A percentile compares a stretch with the other conserved stretches of the same genome.
phyloP scores from a whole-genome alignment of 352 stramenopile species.

The Pythium chondricola region DNA sequence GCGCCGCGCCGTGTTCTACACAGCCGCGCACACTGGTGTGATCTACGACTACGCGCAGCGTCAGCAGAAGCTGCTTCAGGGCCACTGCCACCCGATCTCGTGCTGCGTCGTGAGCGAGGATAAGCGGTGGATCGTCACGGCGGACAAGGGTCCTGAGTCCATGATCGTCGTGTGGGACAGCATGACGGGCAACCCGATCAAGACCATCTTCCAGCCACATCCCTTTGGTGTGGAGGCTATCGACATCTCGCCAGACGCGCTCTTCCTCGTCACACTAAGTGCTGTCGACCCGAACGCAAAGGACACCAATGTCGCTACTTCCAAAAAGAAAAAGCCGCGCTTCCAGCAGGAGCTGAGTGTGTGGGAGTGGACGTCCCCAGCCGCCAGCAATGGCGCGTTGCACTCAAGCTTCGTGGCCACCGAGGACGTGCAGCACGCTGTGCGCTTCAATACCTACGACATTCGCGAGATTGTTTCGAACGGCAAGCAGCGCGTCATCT shows the following conservation, averaged over 20 bases:
- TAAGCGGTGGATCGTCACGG: slow-evolving; percentile 92
- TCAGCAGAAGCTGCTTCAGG: slow-evolving; percentile 86
- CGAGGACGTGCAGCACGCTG: slow-evolving; percentile 65
- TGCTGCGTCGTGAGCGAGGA: slow-evolving; percentile 86
- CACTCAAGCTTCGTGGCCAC: slow-evolving; percentile 69
- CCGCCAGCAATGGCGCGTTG: slow-evolving; percentile 20
- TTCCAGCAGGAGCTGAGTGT: slow-evolving; percentile 78
- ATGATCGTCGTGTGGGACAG: slow-evolving; percentile 92
- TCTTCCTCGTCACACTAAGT: slow-evolving; percentile 86
- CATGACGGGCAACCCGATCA: slow-evolving; percentile 77
- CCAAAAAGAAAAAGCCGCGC: slow-evolving; percentile 19
- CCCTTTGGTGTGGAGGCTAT: slow-evolving; percentile 68
- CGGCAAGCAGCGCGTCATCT: slow-evolving; percentile 78
- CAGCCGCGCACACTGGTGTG: slow-evolving; percentile 87
- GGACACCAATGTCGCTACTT: background rate
- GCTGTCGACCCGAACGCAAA: slow-evolving; percentile 22
- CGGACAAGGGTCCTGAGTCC: slow-evolving; percentile 76
- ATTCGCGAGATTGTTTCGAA: slow-evolving; percentile 87
- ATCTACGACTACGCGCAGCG: slow-evolving; percentile 90
- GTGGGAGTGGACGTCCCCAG: slow-evolving; percentile 81
- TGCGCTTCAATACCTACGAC: slow-evolving; percentile 89
- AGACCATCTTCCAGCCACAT: slow-evolving; percentile 88
- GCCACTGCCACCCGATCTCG: slow-evolving; percentile 89
- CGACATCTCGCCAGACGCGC: slow-evolving; percentile 85
- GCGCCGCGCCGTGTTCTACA: slow-evolving; percentile 84